Evolutionary conservation across 345 rosid genomes (phyloP).

Genomic region (Syzygium aqueum): DNA sequence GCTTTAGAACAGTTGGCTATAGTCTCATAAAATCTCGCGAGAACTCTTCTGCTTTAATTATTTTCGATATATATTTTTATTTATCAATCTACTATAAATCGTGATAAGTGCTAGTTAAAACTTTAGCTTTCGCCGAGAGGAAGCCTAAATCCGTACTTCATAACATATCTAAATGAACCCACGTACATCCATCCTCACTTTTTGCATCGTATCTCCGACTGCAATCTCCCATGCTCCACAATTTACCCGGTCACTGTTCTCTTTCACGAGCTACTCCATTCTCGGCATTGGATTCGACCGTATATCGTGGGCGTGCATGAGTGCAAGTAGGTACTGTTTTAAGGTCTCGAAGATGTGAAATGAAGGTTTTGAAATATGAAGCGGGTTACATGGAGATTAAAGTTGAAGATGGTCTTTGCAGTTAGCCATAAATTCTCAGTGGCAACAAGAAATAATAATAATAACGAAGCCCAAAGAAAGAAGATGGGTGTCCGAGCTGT

Average conservation of each 20-base stretch:
- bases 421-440: neutral
- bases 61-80: neutral
- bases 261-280: neutral
- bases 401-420: neutral
- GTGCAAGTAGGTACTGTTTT: neutral
- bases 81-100: neutral
- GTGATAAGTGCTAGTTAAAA: neutral
- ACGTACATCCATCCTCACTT: no score
- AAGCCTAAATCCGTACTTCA: no score
- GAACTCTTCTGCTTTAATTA: neutral
- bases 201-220: accelerated
- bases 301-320: neutral
- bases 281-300: neutral
- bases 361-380: neutral
- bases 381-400: neutral
- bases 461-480: neutral
- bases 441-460: no score
- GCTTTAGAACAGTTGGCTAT: neutral
- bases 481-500: neutral
- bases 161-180: no score
- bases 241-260: neutral
- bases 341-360: neutral
- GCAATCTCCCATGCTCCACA: neutral
- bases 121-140: no score
- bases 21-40: neutral